Evolutionary conservation across 176 grass and related monocot species (phyloP).

Genomic region (Tillandsia leiboldiana): DNA sequence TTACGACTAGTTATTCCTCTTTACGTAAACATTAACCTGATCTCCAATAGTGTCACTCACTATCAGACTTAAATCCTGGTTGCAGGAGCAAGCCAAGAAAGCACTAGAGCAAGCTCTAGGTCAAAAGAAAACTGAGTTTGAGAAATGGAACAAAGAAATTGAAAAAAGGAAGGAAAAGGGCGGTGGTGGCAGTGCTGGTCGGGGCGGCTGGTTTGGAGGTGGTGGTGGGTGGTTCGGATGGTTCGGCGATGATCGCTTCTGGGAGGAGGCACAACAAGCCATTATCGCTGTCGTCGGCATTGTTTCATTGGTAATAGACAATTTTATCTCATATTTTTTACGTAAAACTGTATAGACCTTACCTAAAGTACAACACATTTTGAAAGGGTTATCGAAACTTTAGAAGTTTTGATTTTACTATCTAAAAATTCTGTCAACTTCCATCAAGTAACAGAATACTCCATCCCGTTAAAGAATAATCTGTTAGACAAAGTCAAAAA

Average conservation of each 20-base stretch:
- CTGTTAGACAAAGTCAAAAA: not conserved
- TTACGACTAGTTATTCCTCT: not conserved
- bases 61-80: not conserved
- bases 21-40: not conserved
- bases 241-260: slow-evolving; percentile 54
- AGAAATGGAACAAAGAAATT: slow-evolving; percentile 36
- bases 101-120: slow-evolving; percentile 36
- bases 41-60: not conserved
- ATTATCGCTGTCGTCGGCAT: slow-evolving; percentile 55
- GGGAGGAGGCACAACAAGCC: slow-evolving; percentile 57
- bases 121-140: slow-evolving; percentile 24
- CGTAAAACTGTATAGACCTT: no score
- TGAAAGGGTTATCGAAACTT: no score
- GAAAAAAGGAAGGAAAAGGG: slow-evolving; percentile 21
- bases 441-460: no score
- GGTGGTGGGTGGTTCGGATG: slow-evolving; percentile 57
- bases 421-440: no score
- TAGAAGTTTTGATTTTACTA: no score
- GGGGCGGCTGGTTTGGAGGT: slow-evolving; percentile 46
- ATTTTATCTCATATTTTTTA: not conserved
- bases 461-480: not conserved
- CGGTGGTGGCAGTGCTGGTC: slow-evolving; percentile 23
- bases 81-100: slow-evolving; percentile 44
- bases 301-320: slow-evolving; percentile 21
- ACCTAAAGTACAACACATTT: no score